Percentiles rank a stretch among this genome's conserved stretches.
Conservation (phyloP, 257 asterid genomes). For the Parsonsia alboflavescens region DNA sequence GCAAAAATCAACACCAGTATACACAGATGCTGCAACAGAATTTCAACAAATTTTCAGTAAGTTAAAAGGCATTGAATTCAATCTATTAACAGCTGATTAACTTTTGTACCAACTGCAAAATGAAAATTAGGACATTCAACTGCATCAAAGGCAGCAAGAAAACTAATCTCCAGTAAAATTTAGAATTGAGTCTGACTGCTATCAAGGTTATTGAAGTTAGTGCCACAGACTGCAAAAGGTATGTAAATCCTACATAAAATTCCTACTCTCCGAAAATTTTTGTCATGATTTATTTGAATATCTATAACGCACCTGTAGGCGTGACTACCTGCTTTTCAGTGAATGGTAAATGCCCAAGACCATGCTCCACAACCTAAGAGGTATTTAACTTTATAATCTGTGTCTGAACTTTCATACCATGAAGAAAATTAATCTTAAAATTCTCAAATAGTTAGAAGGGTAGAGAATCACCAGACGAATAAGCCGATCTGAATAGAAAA, state of each 20-base stretch:
- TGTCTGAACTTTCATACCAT: neutral
- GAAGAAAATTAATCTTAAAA: neutral
- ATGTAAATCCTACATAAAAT: neutral
- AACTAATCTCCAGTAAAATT: neutral
- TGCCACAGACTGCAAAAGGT: neutral
- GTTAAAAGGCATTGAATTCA: neutral
- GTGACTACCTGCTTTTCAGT: slow-evolving; percentile 94
- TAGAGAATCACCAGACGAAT: slow-evolving; percentile 77
- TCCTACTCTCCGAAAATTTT: neutral
- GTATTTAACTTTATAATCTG: neutral
- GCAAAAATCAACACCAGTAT: slow-evolving; percentile 98
- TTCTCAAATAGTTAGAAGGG: slow-evolving; percentile 19
- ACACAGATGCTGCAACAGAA: slow-evolving; percentile 63
- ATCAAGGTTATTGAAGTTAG: neutral
- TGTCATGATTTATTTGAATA: neutral
- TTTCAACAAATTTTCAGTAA: neutral
- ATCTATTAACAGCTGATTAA: neutral
- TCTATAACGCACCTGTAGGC: slow-evolving; percentile 66
- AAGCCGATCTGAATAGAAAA: slow-evolving; percentile 96
- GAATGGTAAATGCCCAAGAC: slow-evolving; percentile 96
- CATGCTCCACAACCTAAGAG: slow-evolving; percentile 97
- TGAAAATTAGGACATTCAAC: neutral
- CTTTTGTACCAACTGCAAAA: neutral
- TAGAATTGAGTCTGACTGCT: neutral
- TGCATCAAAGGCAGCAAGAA: neutral